Evolutionary conservation across 352 stramenopile species (phyloP), one percentile per base, ranked within the genome.

Genomic region (Pythium monospermum): DNA sequence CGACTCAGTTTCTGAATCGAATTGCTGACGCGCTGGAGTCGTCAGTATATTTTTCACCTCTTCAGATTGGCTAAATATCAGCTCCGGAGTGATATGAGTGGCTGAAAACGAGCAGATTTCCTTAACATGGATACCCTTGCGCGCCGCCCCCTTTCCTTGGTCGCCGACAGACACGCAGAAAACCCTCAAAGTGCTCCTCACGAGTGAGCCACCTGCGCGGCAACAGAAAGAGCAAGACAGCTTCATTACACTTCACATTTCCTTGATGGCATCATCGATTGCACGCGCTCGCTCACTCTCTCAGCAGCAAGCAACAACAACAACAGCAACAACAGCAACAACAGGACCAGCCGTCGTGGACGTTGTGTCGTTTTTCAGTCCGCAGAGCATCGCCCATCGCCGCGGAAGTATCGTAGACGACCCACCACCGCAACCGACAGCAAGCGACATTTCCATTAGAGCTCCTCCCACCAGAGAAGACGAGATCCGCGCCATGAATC

Each of bases 301-400:
- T 15, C 39, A n/a, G n/a, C n/a, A n/a, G 22, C 23, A n/a, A 32
- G 13, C 1, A 16, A 3, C 11, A 36, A 37, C 19, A 31, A 68
- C 63, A 48, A 53, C 31, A n/a, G n/a, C n/a, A n/a, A n/a, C n/a
- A n/a, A n/a, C n/a, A n/a, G n/a, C n/a, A n/a, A n/a, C 16, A 4
- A 0, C 15, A 7, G 16, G 13, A 44, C 7, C 19, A 32, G 66
- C 69, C 16, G 61, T 40, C 32, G 28, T 33, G 2, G 68, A 82
- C 48, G 66, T 78, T 3, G 63, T 65, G 1, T 52, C 66, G 32
- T 60, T 72, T 31, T 82, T 82, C 53, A 69, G 64, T 53, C 52
- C 28, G 53, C 56, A 33, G 48, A 61, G 19, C 36, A 16, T n/a
- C 26, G 30, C 19, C 56, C 42, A 8, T 19, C 47, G 47, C n/a